Base-by-base conservation (phyloP, 108 stramenopile genomes). In the Skeletonema potamos region DNA sequence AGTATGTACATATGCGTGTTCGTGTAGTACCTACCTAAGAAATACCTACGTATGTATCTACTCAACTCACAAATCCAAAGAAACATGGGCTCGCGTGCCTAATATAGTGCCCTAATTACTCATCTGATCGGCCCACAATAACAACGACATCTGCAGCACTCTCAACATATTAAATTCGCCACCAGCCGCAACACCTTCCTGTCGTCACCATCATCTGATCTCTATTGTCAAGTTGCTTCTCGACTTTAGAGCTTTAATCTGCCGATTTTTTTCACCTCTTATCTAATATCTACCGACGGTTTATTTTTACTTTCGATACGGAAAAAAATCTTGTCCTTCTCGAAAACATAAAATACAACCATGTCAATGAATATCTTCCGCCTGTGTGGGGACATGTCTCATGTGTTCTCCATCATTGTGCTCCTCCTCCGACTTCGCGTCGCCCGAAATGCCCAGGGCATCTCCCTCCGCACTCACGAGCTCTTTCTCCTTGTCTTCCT, bases 391-490 rank as follows among this genome's bases (percentile, higher is more conserved):
- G 99, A 99, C 92, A 98, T 98, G 97, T 92, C 86, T 64, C 99
- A 99, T 82, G 91, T 97, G 33, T 92, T 97, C 67, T 96, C 94
- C 84, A 98, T 98, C 76, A 85, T 98, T 54, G 88, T 99, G 59
- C 86, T 99, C 62, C 76, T 99, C 65, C 85, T 98, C 36, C 96
- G 97, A 63, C 90, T 99, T 6, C 89, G 96, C 17, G 96, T 96
- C 6, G 95, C 97, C 24, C 93, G 94, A 67, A 98, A 96, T 81
- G 99, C 98, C 29, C 84, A 86, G 68, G 93, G 99, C 15, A 96
- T 99, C 59, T 98, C 97, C 32, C 86, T 99, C 8, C 96, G 98
- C 69, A 98, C 99, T 54, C 98, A 99, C 68, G 98, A 99, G 74
- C 92, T 99, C 27, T 99, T 97, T 84, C 85, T 99, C 48, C 70